These are phyloP conservation scores for Diaporthe vexans DNA, from an alignment of 2,329 filamentous ascomycete genomes.

Conservation along the genomic window DNA sequence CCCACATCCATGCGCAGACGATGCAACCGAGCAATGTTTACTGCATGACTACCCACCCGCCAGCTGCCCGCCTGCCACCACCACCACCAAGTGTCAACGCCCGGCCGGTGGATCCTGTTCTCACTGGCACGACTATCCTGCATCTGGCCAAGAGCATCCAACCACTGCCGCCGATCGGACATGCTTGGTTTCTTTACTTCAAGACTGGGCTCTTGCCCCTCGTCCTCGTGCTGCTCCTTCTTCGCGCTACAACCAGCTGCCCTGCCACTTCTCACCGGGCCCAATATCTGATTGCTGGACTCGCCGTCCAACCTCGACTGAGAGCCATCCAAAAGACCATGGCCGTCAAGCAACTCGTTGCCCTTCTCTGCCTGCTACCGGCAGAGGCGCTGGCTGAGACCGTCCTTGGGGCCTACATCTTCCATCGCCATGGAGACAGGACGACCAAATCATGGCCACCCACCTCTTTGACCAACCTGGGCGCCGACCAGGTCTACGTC, in stretches of 20 bases:
- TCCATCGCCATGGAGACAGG: slow-evolving; percentile 90
- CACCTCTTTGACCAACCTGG: slow-evolving; percentile 82
- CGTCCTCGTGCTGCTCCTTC: not conserved
- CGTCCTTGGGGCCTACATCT: slow-evolving; percentile 86
- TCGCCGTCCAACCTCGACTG: not conserved
- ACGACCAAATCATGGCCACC: slow-evolving; percentile 82
- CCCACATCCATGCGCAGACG: slow-evolving; percentile 22
- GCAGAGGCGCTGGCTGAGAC: slow-evolving; percentile 66
- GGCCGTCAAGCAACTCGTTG: slow-evolving; percentile 57
- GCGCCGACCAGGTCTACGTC: slow-evolving; percentile 80
- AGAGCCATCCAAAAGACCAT: slow-evolving; percentile 47
- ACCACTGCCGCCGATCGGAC: slow-evolving; percentile 20
- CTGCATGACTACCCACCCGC: not conserved
- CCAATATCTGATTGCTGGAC: not conserved
- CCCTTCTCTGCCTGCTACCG: slow-evolving; percentile 56
- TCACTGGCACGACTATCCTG: slow-evolving; percentile 3
- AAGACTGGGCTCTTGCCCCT: not conserved
- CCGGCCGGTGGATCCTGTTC: not conserved
- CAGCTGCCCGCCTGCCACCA: not conserved
- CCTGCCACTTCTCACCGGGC: not conserved
- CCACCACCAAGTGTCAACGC: not conserved
- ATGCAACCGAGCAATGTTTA: slow-evolving; percentile 15
- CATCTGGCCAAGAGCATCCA: slow-evolving; percentile 6
- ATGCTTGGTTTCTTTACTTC: slow-evolving; percentile 19
- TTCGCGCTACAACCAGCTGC: not conserved